Base-by-base conservation (phyloP, 257 asterid species). In the Solanum clarkiae region DNA sequence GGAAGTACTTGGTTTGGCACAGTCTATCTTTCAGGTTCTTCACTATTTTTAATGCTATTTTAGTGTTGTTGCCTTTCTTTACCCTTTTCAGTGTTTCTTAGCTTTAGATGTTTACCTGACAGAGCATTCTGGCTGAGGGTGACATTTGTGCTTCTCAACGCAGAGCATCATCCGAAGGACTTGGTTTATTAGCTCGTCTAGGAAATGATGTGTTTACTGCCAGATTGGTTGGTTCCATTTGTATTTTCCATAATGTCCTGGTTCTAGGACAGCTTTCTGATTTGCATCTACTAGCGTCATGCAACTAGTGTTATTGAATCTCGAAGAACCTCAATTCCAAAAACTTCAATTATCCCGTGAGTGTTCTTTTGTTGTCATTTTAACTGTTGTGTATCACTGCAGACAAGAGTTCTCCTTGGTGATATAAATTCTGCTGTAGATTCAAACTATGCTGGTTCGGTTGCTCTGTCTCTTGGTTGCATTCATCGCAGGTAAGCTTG, bases 141-240 rank as follows among this genome's bases (percentile, higher is more conserved):
- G 99, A 97, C 89, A 93, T 95, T 77, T 93, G 95, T 89, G 94
- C 98, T 87, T 94, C 99, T 53, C 99, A 97, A 86, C 96, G 98
- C 49, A 90, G 99, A 90, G 99, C 99, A 84, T 91, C 97, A 70
- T 87, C 98, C 24, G 99, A 97, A 94, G 98, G 99, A 86, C 98
- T 97, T 88, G 99, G 99, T 84, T 89, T 97, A 82, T 89, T 97
- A 89, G 98, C 98, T 10, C 92, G 99, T 90, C 98, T 97, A 32
- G 99, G 99, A 89, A 95, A 95, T 87, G 99, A 97, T 90, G 86
- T 84, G 62, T 97, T 92, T 86, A 93, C 99, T 87, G 99, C 99
- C 85, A 94, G 98, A 93, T 87, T 97, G 97, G 99, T 97, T 74
- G 90, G 96, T 90, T 86, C 84, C 62, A 72, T 83, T 62, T 83